Conservation (phyloP, 2,329 filamentous ascomycete genomes). For the Phialemoniopsis sp. region DNA sequence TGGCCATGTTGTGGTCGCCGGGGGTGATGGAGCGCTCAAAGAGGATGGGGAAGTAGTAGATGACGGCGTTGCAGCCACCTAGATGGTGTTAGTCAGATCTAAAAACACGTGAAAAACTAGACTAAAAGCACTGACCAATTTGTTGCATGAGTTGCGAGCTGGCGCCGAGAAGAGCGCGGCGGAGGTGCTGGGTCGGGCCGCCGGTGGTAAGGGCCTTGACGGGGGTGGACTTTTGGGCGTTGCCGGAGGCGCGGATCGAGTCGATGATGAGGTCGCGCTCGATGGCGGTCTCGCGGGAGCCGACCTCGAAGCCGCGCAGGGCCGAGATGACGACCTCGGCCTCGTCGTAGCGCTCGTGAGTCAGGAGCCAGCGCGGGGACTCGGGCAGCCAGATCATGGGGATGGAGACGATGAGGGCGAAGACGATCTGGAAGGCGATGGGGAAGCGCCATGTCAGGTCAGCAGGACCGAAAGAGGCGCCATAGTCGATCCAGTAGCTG, state of each 20-base stretch:
- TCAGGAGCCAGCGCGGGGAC: slow-evolving; percentile 34
- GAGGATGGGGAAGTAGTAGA: slow-evolving; percentile 59
- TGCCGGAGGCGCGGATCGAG: slow-evolving; percentile 52
- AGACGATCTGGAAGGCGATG: slow-evolving; percentile 37
- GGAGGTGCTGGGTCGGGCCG: slow-evolving; percentile 63
- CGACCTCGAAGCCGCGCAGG: slow-evolving; percentile 36
- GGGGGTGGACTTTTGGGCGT: slow-evolving; percentile 39
- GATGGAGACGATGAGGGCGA: slow-evolving; percentile 24
- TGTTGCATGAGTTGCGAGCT: slow-evolving; percentile 60
- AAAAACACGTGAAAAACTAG: too few species aligned
- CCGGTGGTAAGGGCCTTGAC: slow-evolving; percentile 53
- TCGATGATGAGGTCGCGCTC: slow-evolving; percentile 61
- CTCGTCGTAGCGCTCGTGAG: slow-evolving; percentile 26
- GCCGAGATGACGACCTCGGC: slow-evolving; percentile 28
- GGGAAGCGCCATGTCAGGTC: slow-evolving; percentile 52
- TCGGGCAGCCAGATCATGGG: slow-evolving; percentile 33
- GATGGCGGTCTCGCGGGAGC: slow-evolving; percentile 51
- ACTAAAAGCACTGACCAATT: too few species aligned
- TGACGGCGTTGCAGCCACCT: slow-evolving; percentile 53
- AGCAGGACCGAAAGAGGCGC: slow-evolving; percentile 29
- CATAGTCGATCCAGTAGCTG: slow-evolving; percentile 46
- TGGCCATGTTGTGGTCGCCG: slow-evolving; percentile 35
- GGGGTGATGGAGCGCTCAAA: slow-evolving; percentile 40
- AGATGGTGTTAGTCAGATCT: too few species aligned
- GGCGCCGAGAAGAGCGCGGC: slow-evolving; percentile 57